Conservation (phyloP, 768 basidiomycete genomes). For the Gautieria morchelliformis region DNA sequence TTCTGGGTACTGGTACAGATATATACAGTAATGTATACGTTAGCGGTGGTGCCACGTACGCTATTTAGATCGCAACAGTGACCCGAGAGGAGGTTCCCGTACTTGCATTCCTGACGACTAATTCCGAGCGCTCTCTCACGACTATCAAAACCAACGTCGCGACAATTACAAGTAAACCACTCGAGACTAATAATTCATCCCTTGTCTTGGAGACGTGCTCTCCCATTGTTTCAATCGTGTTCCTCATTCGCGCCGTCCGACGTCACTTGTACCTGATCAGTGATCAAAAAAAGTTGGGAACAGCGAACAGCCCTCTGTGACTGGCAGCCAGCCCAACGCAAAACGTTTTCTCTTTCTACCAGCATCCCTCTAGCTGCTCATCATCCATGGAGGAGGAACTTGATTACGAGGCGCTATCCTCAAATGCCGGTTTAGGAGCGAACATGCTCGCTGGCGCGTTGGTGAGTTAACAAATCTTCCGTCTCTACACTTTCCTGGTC, state of each 20-base stretch:
- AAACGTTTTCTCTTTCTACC: neutral
- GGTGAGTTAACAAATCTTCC: slow-evolving; percentile 39
- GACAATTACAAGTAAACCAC: no score
- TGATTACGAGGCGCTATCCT: slow-evolving; percentile 58
- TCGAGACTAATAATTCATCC: no score
- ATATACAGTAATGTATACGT: neutral
- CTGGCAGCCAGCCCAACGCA: neutral
- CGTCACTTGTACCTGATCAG: no score
- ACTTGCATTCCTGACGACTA: no score
- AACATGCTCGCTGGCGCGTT: slow-evolving; percentile 97
- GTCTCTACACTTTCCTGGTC: neutral
- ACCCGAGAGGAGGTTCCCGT: no score
- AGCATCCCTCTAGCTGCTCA: neutral
- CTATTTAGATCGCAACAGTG: neutral
- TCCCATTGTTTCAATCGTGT: neutral
- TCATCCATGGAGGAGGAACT: slow-evolving; percentile 36
- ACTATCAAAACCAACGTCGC: no score
- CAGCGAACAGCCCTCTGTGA: neutral
- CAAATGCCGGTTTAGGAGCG: slow-evolving; percentile 72
- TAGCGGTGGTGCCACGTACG: neutral
- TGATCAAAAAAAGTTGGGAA: neutral
- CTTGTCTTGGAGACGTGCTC: no score
- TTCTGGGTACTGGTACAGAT: neutral
- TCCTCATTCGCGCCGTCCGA: no score
- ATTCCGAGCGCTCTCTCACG: no score